Conservation (phyloP, 2,329 filamentous ascomycete species). For the Epichloe bromicola region DNA sequence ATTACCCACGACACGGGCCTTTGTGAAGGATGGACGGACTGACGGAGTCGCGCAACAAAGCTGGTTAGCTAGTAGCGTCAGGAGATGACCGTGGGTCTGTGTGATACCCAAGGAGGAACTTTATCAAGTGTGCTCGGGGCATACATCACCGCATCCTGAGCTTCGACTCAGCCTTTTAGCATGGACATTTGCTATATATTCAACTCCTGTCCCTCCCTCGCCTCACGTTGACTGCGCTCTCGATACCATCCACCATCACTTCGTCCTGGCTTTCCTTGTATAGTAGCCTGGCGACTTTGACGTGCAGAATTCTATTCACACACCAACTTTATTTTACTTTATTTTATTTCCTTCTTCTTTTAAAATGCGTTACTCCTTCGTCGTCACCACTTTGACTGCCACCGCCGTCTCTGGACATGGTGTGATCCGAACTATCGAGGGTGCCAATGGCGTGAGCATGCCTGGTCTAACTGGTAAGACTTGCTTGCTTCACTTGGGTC, state of each 20-base stretch:
- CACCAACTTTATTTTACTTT: too few species aligned
- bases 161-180: background rate
- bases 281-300: constrained; percentile 2
- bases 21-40: background rate
- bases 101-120: background rate
- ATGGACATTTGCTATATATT: background rate
- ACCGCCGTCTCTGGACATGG: constrained; percentile 3
- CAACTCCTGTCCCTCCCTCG: background rate
- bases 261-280: background rate
- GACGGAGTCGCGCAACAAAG: background rate
- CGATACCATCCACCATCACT: background rate
- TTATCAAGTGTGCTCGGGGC: background rate
- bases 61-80: background rate
- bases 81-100: too few species aligned
- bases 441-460: constrained; percentile 3
- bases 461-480: constrained; percentile 4
- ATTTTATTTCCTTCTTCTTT: too few species aligned
- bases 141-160: background rate
- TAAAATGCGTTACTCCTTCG: constrained; percentile 18
- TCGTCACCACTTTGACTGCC: constrained; percentile 19
- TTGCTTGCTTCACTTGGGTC: constrained; percentile 7
- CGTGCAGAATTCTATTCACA: background rate
- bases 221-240: background rate
- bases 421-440: background rate
- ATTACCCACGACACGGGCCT: too few species aligned